Evolutionary conservation across 176 grass and related monocot genomes (phyloP).

Genomic region (Saccharum officinarum): DNA sequence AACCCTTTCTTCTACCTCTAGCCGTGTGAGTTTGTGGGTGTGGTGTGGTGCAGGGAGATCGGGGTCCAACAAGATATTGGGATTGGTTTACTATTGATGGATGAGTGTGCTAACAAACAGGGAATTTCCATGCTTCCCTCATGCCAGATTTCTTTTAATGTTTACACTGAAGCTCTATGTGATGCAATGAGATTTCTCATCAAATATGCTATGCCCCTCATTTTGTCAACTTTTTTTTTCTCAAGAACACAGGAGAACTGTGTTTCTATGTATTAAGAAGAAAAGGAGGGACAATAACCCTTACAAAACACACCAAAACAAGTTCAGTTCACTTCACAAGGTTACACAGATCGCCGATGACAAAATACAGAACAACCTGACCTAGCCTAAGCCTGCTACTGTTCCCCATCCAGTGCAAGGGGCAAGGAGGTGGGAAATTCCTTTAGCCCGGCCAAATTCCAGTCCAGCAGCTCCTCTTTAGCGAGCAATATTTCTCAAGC

Average conservation of each 20-base stretch:
- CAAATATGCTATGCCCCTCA: neutral
- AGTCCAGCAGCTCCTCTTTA: neutral
- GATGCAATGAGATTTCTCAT: neutral
- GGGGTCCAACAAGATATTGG: neutral
- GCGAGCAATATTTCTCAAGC: neutral
- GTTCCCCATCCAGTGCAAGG: neutral
- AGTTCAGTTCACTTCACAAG: neutral
- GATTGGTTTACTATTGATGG: neutral
- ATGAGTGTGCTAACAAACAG: neutral
- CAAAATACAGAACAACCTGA: neutral
- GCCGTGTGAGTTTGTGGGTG: too few species aligned
- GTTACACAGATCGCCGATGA: neutral
- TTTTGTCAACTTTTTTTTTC: neutral
- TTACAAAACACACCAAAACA: neutral
- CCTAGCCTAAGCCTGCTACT: neutral
- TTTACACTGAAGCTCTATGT: constrained; percentile 23
- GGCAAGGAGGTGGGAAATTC: neutral
- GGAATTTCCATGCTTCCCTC: neutral
- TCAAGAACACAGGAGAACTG: neutral
- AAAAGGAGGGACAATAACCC: neutral
- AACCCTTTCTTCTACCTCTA: too few species aligned
- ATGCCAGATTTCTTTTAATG: constrained; percentile 3
- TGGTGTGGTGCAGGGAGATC: too few species aligned
- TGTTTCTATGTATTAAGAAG: neutral
- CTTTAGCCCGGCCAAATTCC: neutral